Base-by-base conservation (phyloP, 352 stramenopile species). In the Peronosclerospora sorghi region DNA sequence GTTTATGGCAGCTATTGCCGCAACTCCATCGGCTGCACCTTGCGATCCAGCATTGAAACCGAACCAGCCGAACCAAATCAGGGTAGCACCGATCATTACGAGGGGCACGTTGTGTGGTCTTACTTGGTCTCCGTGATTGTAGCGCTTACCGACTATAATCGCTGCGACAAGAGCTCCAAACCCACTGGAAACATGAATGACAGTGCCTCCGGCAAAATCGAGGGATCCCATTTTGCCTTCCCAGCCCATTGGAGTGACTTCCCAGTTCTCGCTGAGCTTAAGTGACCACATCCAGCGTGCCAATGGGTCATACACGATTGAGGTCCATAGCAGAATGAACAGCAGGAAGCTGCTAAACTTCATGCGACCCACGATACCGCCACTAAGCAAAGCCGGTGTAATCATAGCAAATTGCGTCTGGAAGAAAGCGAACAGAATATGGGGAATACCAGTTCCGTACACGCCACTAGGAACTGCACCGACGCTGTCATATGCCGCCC, bases 41-140 rank as follows among this genome's bases (percentile, higher is more conserved):
- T 70, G 48, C 5, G 73, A 86, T 24, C 77, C 77, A 17, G 65
- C 74, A 45, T 88, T 89, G 51, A 92, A 92, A 21, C 80, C 78
- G 38, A 86, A 89, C 77, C 80, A 92, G n/a, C 80, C 80, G 32
- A 86, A 86, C 80, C 80, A 92, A 29, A 92, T 59, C 18, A 89
- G 37, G 8, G 66, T 83, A 7, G 54, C 52, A 34, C 80, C 80
- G 23, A 88, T 85, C 68, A 92, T 90, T 13, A 88, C 74, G 7
- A 92, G 62, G 7, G 79, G 79, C 24, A 92, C 69, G 58, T 94
- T 89, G 65, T 90, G 79, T 1, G 77, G 73, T 43, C 82, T 83
- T 15, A 90, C 69, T 2, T 62, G 51, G 21, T 84, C 76, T 8
- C 52, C 56, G 54, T 86, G 68, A 45, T 86, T 84, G 62, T 84